Evolutionary conservation across 1,284 basidiomycete genomes (phyloP), one percentile per base, ranked within the genome.

Genomic region (Phylloporus sp.): DNA sequence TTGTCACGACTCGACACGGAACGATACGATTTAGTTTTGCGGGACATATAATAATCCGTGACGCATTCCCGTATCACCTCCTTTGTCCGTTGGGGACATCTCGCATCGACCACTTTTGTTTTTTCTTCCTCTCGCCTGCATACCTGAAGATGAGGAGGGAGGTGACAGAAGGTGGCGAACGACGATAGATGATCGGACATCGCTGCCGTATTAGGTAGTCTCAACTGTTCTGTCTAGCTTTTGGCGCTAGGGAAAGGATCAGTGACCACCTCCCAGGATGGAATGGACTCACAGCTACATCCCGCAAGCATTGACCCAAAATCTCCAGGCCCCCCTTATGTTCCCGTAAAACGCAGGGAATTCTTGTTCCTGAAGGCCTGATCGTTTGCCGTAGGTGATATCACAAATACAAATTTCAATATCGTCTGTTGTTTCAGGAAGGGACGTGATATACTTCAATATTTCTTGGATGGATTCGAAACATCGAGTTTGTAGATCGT

Each of bases 401-500:
- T 76, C 18, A 85, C 69, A 6, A 81, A 65, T 55, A 85, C 69
- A 6, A 81, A 65, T 55, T 89, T 86, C 1, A 85, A 77, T 47
- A 86, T 77, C 3, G 79, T 78, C 46, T 84, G 81, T 0, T 82
- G 80, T 4, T 74, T 74, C 67, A 84, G 84, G 70, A 88, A 90
- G 6, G 79, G 69, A 26, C 73, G 67, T 61, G 81, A 87, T n/a
- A 77, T 76, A 2, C 69, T 69, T 15, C 71, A 62, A 64, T 92
- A 92, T 24, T 64, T 66, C 20, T 71, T 66, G 4, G 82, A 79
- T 0, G 89, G 86, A 2, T 28, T 59, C 32, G 24, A 17, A 2
- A 64, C 68, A 18, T 77, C 74, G 26, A 92, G 74, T 34, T 85
- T 82, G 69, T 91, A 92, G 80, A 84, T 86, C 1, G 86, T 86